Evolutionary conservation across 2,329 filamentous ascomycete species (phyloP).

Genomic region (Epichloe brachyelytri): DNA sequence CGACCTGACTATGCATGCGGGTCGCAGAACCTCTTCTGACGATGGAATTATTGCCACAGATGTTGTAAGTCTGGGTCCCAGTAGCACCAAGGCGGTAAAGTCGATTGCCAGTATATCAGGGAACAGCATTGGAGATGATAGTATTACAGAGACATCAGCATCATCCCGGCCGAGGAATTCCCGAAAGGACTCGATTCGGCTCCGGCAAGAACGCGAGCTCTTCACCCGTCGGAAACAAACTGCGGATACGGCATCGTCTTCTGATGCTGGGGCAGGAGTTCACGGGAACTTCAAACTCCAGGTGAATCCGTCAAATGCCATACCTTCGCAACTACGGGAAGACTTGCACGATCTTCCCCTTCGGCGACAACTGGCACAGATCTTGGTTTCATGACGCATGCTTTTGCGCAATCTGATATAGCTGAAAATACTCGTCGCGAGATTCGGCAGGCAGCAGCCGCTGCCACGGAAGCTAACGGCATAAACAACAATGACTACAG

Average conservation of each 20-base stretch:
- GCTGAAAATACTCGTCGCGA: conserved; percentile 63
- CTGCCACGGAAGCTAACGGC: conserved; percentile 55
- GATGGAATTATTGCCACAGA: conserved; percentile 42
- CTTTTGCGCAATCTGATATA: conserved; percentile 68
- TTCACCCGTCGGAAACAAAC: conserved; percentile 66
- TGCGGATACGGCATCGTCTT: conserved; percentile 49
- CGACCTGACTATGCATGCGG: conserved; percentile 93
- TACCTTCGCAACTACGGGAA: conserved; percentile 51
- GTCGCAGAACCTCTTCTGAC: conserved; percentile 42
- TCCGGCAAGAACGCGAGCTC: conserved; percentile 79
- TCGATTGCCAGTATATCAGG: conserved; percentile 78
- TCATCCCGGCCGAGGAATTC: conserved; percentile 52
- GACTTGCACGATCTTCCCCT: conserved; percentile 52
- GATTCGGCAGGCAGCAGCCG: conserved; percentile 55
- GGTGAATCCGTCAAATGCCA: conserved; percentile 26
- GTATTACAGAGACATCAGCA: conserved; percentile 44
- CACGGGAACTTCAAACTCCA: conserved; percentile 38
- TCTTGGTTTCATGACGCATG: conserved; percentile 66
- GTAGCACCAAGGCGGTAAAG: conserved; percentile 79
- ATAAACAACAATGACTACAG: conserved; percentile 40
- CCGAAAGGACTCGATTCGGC: conserved; percentile 67
- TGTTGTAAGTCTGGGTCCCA: conserved; percentile 59
- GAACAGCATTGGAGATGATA: conserved; percentile 58
- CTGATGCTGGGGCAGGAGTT: conserved; percentile 40
- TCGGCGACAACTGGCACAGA: conserved; percentile 55